Conservation (phyloP, 1,284 basidiomycete genomes). For the Salmacisia buchloeana region DNA sequence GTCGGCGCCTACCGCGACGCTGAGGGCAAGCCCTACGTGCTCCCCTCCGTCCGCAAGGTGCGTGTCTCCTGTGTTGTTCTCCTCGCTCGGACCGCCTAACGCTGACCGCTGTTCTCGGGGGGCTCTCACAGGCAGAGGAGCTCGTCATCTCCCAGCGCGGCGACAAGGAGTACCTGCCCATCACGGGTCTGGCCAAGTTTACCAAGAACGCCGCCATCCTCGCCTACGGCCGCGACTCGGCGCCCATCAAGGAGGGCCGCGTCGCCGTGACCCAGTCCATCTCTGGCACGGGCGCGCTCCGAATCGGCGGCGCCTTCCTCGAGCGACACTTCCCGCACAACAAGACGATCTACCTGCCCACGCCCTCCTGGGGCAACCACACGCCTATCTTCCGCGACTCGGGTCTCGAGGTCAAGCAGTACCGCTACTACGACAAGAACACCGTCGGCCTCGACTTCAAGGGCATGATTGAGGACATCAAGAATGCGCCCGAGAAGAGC, state of each 20-base stretch:
- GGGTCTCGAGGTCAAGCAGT: slow-evolving; percentile 84
- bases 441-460: slow-evolving; percentile 50
- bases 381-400: slow-evolving; percentile 70
- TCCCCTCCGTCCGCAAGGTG: slow-evolving; percentile 81
- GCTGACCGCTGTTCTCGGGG: slow-evolving; percentile 11
- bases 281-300: slow-evolving; percentile 94
- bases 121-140: slow-evolving; percentile 73
- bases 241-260: slow-evolving; percentile 67
- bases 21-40: slow-evolving; percentile 89
- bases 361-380: slow-evolving; percentile 97
- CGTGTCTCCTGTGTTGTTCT: slow-evolving; percentile 20
- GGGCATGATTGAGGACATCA: slow-evolving; percentile 48
- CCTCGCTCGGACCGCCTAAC: neutral
- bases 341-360: slow-evolving; percentile 87
- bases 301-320: slow-evolving; percentile 91
- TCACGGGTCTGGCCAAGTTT: slow-evolving; percentile 83
- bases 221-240: slow-evolving; percentile 73
- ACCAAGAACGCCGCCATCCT: slow-evolving; percentile 83
- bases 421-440: slow-evolving; percentile 58
- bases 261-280: slow-evolving; percentile 85
- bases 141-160: slow-evolving; percentile 63
- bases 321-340: slow-evolving; percentile 74
- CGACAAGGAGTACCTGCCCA: slow-evolving; percentile 98
- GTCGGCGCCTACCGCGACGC: slow-evolving; percentile 78
- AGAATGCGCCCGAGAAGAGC: slow-evolving; percentile 54